A percentile compares a stretch with the other conserved stretches of the same genome.
Conservation (phyloP, 495 filamentous ascomycete species). For the Penicillium desertorum region DNA sequence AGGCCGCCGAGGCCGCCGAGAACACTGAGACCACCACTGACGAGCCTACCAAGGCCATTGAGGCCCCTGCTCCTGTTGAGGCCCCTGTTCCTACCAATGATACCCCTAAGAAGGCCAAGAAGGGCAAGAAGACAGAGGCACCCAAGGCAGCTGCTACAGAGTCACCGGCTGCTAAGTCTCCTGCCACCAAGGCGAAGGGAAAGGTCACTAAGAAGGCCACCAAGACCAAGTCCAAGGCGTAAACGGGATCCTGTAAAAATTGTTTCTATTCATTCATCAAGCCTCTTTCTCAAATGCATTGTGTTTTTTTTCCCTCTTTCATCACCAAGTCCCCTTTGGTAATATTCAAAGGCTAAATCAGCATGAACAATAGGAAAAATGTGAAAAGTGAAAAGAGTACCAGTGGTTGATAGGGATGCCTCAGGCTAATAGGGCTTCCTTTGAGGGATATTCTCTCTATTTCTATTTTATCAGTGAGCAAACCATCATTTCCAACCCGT, state of each 20-base stretch:
- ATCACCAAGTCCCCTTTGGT: neutral
- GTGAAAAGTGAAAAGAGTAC: neutral
- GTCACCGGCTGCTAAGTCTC: constrained; percentile 27
- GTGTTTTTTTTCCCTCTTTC: neutral
- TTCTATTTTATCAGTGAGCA: neutral
- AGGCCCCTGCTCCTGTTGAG: constrained; percentile 24
- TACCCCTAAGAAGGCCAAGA: constrained; percentile 40
- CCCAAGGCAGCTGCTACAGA: constrained; percentile 25
- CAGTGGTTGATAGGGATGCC: neutral
- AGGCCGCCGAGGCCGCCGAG: constrained; percentile 21
- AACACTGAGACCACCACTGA: constrained; percentile 18
- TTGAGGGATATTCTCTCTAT: neutral
- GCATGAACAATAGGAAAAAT: neutral
- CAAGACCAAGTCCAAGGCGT: constrained; percentile 41
- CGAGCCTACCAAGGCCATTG: constrained; percentile 33
- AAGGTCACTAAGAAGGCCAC: constrained; percentile 35
- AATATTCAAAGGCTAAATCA: neutral
- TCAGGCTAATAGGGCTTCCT: neutral
- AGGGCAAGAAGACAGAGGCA: constrained; percentile 39
- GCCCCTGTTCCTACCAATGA: constrained; percentile 32
- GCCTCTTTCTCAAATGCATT: constrained; percentile 22
- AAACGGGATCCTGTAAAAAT: constrained; percentile 29
- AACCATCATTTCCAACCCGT: neutral
- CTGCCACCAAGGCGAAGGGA: constrained; percentile 28
- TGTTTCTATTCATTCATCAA: constrained; percentile 18